Conservation (phyloP, 202 grass and related monocot genomes). For the Brachypodium distachyon region DNA sequence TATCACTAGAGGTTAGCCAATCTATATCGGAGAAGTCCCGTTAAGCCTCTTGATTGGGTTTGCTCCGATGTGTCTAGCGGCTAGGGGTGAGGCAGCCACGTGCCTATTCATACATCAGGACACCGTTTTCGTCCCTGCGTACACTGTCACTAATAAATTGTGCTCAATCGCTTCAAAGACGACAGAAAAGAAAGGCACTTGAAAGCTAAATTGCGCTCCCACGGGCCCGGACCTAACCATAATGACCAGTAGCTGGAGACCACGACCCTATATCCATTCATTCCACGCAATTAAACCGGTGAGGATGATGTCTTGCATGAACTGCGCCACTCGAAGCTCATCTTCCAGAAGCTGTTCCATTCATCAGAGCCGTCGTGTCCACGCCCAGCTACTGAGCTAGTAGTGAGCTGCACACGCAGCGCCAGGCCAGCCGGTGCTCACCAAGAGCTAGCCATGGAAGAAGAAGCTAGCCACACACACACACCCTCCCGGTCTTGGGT, state of each 20-base stretch:
- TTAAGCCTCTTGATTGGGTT: too few species aligned
- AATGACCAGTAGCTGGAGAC: background rate
- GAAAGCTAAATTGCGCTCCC: background rate
- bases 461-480: too few species aligned
- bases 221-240: background rate
- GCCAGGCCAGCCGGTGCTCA: too few species aligned
- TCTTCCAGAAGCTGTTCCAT: conserved; percentile 16
- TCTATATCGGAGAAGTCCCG: too few species aligned
- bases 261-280: background rate
- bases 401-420: too few species aligned
- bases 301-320: background rate
- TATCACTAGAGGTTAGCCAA: background rate
- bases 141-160: too few species aligned
- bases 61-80: too few species aligned
- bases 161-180: too few species aligned
- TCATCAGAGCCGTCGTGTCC: background rate
- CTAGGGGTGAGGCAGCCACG: background rate
- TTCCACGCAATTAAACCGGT: background rate
- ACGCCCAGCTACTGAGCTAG: background rate
- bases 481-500: background rate
- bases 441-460: background rate
- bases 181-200: too few species aligned
- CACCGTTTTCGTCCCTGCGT: too few species aligned
- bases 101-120: too few species aligned
- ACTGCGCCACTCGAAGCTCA: background rate